A percentile compares a stretch with the other conserved stretches of the same genome.
Evolutionary conservation across 2,329 filamentous ascomycete species (phyloP).

Genomic region (Aspergillus sp.): DNA sequence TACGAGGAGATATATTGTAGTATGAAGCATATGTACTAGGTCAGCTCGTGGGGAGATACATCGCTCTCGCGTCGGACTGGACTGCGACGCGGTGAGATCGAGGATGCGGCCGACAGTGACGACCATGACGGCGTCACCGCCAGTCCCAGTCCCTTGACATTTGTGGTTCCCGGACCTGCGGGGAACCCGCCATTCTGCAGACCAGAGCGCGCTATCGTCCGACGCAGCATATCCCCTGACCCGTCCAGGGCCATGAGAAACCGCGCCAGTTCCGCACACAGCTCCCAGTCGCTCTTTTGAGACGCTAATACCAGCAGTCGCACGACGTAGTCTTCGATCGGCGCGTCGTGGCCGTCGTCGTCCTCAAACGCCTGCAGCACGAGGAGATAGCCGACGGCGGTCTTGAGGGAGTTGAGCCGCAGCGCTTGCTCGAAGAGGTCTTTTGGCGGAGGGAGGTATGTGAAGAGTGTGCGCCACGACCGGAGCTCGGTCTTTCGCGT

Average conservation of each 20-base stretch:
- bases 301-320: conserved; percentile 79
- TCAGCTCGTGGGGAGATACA: background rate
- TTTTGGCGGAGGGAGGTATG: conserved; percentile 83
- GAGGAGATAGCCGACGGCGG: conserved; percentile 92
- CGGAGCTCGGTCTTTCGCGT: conserved; percentile 95
- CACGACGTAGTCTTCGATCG: conserved; percentile 59
- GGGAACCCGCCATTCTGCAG: conserved; percentile 22
- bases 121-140: conserved; percentile 33
- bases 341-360: conserved; percentile 53
- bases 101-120: conserved; percentile 29
- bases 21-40: background rate
- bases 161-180: conserved; percentile 12
- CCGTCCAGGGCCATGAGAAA: conserved; percentile 92
- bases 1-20: conserved; percentile 8
- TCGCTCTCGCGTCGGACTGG: conserved; percentile 7
- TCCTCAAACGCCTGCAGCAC: conserved; percentile 79
- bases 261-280: conserved; percentile 92
- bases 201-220: conserved; percentile 43
- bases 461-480: conserved; percentile 92
- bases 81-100: conserved; percentile 21
- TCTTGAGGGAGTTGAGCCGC: conserved; percentile 81
- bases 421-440: conserved; percentile 93
- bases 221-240: conserved; percentile 70
- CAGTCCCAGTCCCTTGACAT: conserved; percentile 35
- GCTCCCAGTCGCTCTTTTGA: conserved; percentile 84